Evolutionary conservation across 225 moss, liverwort and hornwort species (phyloP).

Genomic region (Polytrichum commune): DNA sequence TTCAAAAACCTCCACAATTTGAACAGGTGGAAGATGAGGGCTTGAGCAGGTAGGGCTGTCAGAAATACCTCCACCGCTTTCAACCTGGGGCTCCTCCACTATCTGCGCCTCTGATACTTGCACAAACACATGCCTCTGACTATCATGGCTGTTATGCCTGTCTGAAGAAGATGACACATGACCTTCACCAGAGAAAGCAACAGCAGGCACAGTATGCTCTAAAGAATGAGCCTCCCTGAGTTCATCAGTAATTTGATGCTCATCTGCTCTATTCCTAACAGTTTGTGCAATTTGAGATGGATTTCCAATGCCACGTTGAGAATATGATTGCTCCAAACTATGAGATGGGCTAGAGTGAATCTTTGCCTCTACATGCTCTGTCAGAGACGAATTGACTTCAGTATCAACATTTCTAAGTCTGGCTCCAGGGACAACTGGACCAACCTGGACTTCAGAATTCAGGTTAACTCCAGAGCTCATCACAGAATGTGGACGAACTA

Average conservation of each 20-base stretch:
- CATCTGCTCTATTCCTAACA: conserved; percentile 11
- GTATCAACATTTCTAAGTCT: background rate
- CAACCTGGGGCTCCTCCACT: conserved; percentile 6
- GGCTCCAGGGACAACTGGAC: conserved; percentile 4
- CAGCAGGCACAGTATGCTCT: conserved; percentile 11
- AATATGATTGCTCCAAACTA: conserved; percentile 4
- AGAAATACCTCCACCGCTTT: conserved; percentile 11
- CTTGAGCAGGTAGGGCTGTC: conserved; percentile 14
- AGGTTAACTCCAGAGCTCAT: conserved; percentile 17
- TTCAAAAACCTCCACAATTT: conserved; percentile 26
- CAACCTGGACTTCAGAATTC: conserved; percentile 6
- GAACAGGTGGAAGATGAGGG: conserved; percentile 25
- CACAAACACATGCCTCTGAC: background rate
- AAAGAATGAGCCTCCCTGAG: conserved; percentile 13
- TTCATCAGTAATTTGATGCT: conserved; percentile 14
- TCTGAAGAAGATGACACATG: conserved; percentile 11
- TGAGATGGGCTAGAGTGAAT: conserved; percentile 1
- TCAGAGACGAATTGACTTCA: too few species aligned
- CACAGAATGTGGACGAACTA: background rate
- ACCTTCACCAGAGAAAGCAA: conserved; percentile 13
- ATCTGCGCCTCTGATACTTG: conserved; percentile 9
- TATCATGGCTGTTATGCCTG: conserved; percentile 10
- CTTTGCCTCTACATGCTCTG: conserved; percentile 1
- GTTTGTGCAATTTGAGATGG: background rate
- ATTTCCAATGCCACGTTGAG: background rate